Evolutionary conservation across 2,329 filamentous ascomycete genomes (phyloP).

Genomic region (Fonsecaea erecta): DNA sequence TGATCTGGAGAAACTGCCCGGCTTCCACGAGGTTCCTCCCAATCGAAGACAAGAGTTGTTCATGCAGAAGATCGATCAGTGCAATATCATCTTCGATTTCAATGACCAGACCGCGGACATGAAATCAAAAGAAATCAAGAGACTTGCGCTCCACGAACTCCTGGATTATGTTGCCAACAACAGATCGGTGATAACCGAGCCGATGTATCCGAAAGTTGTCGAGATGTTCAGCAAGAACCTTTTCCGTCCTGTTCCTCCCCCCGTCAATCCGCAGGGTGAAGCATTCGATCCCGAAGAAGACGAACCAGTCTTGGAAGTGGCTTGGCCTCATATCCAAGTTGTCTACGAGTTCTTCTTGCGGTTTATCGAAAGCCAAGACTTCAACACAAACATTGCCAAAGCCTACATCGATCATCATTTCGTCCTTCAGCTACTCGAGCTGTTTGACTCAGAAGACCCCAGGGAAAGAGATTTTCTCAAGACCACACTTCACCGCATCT

Average conservation of each 20-base stretch:
- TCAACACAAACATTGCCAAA: constrained; percentile 99
- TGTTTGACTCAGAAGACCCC: constrained; percentile 98
- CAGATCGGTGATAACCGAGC: constrained; percentile 95
- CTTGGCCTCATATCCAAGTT: constrained; percentile 98
- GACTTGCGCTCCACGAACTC: constrained; percentile 90
- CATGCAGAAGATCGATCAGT: constrained; percentile 99
- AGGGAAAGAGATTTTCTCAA: constrained; percentile 96
- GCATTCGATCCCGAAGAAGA: constrained; percentile 99
- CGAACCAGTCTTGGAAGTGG: constrained; percentile 95
- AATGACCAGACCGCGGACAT: constrained; percentile 97
- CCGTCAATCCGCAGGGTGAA: constrained; percentile 96
- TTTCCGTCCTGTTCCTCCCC: constrained; percentile 94
- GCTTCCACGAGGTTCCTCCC: constrained; percentile 95
- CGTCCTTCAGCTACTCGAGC: constrained; percentile 89
- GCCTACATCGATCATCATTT: constrained; percentile 98
- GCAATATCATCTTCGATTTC: constrained; percentile 99
- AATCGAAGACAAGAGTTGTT: constrained; percentile 95
- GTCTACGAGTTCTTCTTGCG: constrained; percentile 99
- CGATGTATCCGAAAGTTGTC: constrained; percentile 97
- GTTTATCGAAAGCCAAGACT: constrained; percentile 99
- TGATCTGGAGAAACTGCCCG: constrained; percentile 94
- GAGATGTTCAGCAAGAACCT: constrained; percentile 99
- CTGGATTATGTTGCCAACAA: constrained; percentile 99
- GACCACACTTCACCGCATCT: constrained; percentile 96
- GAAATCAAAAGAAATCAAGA: constrained; percentile 99